Evolutionary conservation across 202 grass and related monocot genomes (phyloP), one percentile per base, ranked within the genome.

Genomic region (Setaria viridis): DNA sequence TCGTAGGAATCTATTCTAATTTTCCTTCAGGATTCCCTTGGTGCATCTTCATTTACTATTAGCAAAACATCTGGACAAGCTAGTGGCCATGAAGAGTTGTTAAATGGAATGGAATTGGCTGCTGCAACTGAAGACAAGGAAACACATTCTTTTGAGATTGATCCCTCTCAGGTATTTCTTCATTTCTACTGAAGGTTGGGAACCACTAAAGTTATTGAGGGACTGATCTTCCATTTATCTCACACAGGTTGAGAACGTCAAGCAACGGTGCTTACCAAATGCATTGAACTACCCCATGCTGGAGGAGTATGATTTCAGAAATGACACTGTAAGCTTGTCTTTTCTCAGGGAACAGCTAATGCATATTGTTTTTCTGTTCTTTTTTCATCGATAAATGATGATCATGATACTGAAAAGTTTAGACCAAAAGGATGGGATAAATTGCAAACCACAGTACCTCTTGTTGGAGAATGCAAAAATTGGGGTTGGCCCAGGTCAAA

Each of bases 251-350:
- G 96, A 98, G 90, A 98, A 90, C 42, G 93, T 95, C 43, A 95
- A 98, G 81, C 96, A 98, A 80, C 84, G 88, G 19, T 98, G 96
- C 78, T 92, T 98, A 73, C 96, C 93, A 34, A 98, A 95, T 95
- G 96, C 91, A 60, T 80, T 98, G 79, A 95, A 98, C 85, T 98
- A 91, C 32, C 93, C 96, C 62, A 98, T 98, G 93, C 88, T 98
- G 19, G 93, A 98, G 90, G 93, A 94, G 82, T 95, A 98, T 85
- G 93, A 98, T 92, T 95, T 95, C 82, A 82, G 91, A 84, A 98
- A 98, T 85, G 96, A 98, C 86, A 95, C 87, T 16, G 96, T 95
- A 77, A 90, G 89, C 81, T 80, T 4, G 67, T 80, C 49, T 17
- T 67, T 30, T 80, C 32, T 67, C 51, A 80, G 67, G 41, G 71